Conservation (phyloP, 306 rosid species). For the Vicia sativa region DNA sequence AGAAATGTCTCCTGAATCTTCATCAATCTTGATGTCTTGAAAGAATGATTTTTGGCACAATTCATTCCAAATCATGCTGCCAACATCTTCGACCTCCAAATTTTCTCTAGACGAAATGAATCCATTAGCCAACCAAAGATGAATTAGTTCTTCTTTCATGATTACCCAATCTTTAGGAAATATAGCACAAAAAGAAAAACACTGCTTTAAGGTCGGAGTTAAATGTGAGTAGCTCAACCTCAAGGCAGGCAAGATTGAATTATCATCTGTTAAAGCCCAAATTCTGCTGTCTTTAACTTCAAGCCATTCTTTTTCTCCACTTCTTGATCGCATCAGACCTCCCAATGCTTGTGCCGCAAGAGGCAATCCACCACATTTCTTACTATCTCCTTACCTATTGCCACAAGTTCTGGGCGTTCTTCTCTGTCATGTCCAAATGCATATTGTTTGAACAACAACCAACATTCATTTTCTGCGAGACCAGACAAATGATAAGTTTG, state of each 20-base stretch:
- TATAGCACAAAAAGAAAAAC: slow-evolving; percentile 20
- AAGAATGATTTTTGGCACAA: slow-evolving; percentile 10
- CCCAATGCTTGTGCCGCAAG: slow-evolving; percentile 22
- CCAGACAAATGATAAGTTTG: background rate
- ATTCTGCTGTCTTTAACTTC: background rate
- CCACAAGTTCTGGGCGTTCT: background rate
- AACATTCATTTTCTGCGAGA: background rate
- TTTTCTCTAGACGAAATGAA: background rate
- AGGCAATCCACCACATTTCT: background rate
- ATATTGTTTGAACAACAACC: slow-evolving; percentile 17
- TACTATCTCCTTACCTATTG: background rate
- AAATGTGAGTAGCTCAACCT: slow-evolving; percentile 1
- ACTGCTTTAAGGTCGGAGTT: background rate
- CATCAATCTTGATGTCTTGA: background rate
- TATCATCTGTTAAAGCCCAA: background rate
- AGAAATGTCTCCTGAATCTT: background rate
- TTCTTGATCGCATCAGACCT: background rate
- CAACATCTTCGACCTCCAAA: slow-evolving; percentile 30
- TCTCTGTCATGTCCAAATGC: background rate
- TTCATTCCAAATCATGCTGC: background rate
- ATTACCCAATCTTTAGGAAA: slow-evolving; percentile 19
- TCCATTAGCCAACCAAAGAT: slow-evolving; percentile 11
- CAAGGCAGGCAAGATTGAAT: background rate
- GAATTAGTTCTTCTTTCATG: slow-evolving; percentile 10
- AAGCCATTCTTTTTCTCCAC: background rate